Percentiles rank a stretch among this genome's conserved stretches.
These are phyloP conservation scores for Tricholoma saponaceum DNA, from an alignment of 768 basidiomycete genomes.

Conservation along the genomic window DNA sequence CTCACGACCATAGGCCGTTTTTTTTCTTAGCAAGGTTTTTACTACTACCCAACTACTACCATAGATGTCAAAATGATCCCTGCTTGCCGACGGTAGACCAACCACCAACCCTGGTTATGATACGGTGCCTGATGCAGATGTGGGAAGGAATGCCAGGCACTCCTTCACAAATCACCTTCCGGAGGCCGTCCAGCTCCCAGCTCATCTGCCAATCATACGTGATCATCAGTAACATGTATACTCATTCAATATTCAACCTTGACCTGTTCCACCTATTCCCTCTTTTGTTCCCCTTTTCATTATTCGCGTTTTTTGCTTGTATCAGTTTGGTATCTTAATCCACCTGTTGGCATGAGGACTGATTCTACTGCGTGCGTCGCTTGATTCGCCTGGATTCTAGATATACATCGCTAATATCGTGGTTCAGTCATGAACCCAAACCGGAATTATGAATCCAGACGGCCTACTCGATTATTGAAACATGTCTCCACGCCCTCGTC, in stretches of 20 bases:
- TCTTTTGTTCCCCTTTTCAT: background rate
- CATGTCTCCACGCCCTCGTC: slow-evolving; percentile 39
- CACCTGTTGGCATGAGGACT: background rate
- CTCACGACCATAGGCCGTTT: slow-evolving; percentile 52
- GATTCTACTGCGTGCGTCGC: background rate
- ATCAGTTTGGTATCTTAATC: background rate
- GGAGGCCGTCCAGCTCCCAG: too few relatives aligned
- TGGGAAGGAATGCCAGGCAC: background rate
- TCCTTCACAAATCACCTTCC: too few relatives aligned
- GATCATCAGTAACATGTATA: background rate
- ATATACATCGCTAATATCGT: background rate
- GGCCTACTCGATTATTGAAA: slow-evolving; percentile 11
- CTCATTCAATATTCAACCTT: too few relatives aligned
- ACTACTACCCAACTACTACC: too few relatives aligned
- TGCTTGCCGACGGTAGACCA: background rate
- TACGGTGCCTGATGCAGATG: background rate
- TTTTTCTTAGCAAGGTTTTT: slow-evolving; percentile 17
- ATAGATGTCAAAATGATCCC: background rate
- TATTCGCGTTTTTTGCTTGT: too few relatives aligned
- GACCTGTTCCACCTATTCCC: too few relatives aligned
- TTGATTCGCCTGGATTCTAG: background rate
- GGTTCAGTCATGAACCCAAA: slow-evolving; percentile 4
- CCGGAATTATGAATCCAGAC: slow-evolving; percentile 11
- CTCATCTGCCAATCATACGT: background rate
- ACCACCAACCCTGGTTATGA: too few relatives aligned